A percentile compares a stretch with the other conserved stretches of the same genome.
Conservation (phyloP, 129 eudicot genomes). For the carrot (Daucus carota) region DH1_v3.0 NC_030388.2:24391501-24392000, state of each 20-base stretch:
- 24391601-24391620: neutral
- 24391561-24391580: neutral
- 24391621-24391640: neutral
- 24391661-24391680: constrained; percentile 80
- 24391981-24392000: neutral
- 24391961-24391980: neutral
- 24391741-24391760: constrained; percentile 93
- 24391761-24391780: constrained; percentile 56
- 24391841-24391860: neutral
- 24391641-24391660: constrained; percentile 65
- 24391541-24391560: neutral
- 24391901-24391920: neutral
- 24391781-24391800: neutral
- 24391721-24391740: constrained; percentile 98
- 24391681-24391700: constrained; percentile 94
- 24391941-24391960: neutral
- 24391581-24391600: neutral
- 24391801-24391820: neutral
- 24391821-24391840: neutral
- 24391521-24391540: neutral
- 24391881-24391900: neutral
- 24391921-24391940: neutral
- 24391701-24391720: constrained; percentile 96
- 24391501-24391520: neutral
- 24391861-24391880: neutral